phyloP scores from a whole-genome alignment of 306 rosid species.

The Sechiopsis laciniata region DNA sequence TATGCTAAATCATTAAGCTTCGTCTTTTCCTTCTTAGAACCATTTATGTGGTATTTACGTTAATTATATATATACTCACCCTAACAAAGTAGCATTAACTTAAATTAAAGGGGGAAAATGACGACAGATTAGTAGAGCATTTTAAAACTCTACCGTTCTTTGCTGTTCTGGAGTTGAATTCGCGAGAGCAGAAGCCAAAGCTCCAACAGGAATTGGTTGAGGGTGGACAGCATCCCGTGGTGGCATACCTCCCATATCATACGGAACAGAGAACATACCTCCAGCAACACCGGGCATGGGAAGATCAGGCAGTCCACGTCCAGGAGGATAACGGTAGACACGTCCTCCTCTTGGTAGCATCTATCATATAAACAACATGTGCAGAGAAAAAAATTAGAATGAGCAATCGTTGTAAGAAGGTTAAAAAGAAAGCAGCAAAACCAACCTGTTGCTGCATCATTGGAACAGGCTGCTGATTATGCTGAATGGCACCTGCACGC shows the following conservation, averaged over 20 bases:
- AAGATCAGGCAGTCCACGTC: conserved; percentile 75
- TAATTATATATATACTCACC: too few species aligned
- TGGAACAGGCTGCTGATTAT: conserved; percentile 76
- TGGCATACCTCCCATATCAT: conserved; percentile 73
- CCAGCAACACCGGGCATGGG: conserved; percentile 92
- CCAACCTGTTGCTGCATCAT: conserved; percentile 82
- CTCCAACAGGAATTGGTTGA: conserved; percentile 83
- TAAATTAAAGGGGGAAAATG: too few species aligned
- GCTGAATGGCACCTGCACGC: conserved; percentile 74
- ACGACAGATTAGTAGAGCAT: conserved; percentile 34
- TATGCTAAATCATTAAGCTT: too few species aligned
- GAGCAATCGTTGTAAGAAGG: not conserved
- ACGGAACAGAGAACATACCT: conserved; percentile 94
- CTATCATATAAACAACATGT: conserved; percentile 35
- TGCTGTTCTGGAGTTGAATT: conserved; percentile 94
- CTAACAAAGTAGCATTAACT: too few species aligned
- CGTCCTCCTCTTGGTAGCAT: conserved; percentile 97
- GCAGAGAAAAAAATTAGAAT: not conserved
- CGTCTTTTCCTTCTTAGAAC: too few species aligned
- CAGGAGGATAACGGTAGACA: conserved; percentile 84
- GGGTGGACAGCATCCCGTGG: conserved; percentile 64
- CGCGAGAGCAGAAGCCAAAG: conserved; percentile 91
- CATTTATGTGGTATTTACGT: not conserved
- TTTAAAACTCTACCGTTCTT: conserved; percentile 69
- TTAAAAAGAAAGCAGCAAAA: not conserved